phyloP scores from a whole-genome alignment of 1,139 yeast species.

The Geotrichum cucujoidarum region DNA sequence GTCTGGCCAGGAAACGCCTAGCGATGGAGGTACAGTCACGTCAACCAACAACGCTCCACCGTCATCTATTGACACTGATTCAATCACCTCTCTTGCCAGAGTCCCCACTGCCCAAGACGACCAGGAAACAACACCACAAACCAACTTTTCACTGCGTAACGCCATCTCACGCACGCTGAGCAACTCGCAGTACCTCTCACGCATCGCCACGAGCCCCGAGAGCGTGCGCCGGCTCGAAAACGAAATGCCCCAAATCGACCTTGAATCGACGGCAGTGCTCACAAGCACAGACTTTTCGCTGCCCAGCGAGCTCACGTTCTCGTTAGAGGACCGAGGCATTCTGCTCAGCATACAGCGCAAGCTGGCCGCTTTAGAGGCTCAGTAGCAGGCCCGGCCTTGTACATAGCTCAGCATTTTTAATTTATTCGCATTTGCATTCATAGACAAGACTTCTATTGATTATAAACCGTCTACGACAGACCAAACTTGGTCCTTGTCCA shows the following conservation, averaged over 20 bases:
- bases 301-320: conserved; percentile 4
- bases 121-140: neutral
- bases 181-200: conserved; percentile 3
- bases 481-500: too few species aligned
- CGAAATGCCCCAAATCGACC: conserved; percentile 1
- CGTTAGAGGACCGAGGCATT: conserved; percentile 11
- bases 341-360: conserved; percentile 14
- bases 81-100: neutral
- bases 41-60: neutral
- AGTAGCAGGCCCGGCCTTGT: too few species aligned
- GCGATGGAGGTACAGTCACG: neutral
- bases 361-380: neutral
- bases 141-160: neutral
- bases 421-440: too few species aligned
- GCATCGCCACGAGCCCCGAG: neutral
- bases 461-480: too few species aligned
- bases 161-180: neutral
- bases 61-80: neutral
- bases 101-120: neutral
- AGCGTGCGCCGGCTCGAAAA: neutral
- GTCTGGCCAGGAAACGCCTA: neutral
- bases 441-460: too few species aligned
- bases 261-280: conserved; percentile 8
- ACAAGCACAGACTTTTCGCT: conserved; percentile 5
- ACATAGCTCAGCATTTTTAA: too few species aligned